Conservation (phyloP, 2,329 filamentous ascomycete species). For the Arthroderma sp. region DNA sequence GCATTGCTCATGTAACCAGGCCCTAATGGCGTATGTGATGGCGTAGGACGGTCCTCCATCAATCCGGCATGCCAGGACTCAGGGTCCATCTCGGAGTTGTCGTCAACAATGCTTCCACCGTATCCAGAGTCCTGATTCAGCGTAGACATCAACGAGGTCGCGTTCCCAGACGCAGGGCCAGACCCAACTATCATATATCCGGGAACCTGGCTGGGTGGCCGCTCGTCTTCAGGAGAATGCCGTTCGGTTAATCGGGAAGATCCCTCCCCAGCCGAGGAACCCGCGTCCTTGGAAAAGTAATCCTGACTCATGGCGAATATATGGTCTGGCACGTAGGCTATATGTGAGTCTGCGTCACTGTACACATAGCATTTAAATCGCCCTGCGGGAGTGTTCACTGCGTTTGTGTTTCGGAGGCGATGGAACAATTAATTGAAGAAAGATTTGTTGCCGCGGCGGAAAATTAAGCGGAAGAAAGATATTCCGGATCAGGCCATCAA, state of each 20-base stretch:
- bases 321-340: background rate
- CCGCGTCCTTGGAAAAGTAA: constrained; percentile 27
- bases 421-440: background rate
- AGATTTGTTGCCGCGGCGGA: background rate
- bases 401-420: background rate
- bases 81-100: constrained; percentile 26
- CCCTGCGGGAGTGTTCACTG: background rate
- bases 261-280: constrained; percentile 26
- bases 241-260: constrained; percentile 23
- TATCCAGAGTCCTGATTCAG: constrained; percentile 87
- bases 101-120: constrained; percentile 53
- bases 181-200: constrained; percentile 81
- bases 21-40: constrained; percentile 42
- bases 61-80: constrained; percentile 44
- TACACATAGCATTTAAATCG: background rate
- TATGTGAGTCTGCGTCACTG: background rate
- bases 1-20: constrained; percentile 38
- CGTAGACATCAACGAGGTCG: constrained; percentile 65
- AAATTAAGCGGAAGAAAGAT: background rate
- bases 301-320: constrained; percentile 31
- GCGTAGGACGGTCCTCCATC: constrained; percentile 47
- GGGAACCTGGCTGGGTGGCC: constrained; percentile 30
- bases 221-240: constrained; percentile 17
- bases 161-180: constrained; percentile 69
- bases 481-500: background rate